Percentiles rank a stretch among this genome's conserved stretches.
phyloP scores from a whole-genome alignment of 495 filamentous ascomycete species.

The Trichoderma orchidacearum region DNA sequence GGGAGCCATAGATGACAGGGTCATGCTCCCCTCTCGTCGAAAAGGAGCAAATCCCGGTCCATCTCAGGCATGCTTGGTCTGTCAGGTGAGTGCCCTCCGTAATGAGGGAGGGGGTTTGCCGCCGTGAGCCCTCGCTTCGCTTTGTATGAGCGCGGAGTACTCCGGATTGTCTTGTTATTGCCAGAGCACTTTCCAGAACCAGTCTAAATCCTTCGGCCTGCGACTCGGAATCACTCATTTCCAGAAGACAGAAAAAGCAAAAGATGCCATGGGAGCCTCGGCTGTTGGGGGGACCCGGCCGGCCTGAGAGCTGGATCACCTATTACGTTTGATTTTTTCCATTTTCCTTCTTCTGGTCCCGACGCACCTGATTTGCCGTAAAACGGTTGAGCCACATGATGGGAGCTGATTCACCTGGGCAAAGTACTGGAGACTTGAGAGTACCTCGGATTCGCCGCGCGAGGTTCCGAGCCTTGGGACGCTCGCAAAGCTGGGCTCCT shows the following conservation, averaged over 20 bases:
- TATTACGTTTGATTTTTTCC: not conserved
- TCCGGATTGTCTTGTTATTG: no score
- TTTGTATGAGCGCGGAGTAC: no score
- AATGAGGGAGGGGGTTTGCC: not conserved
- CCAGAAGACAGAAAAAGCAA: not conserved
- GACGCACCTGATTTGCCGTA: not conserved
- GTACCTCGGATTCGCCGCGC: not conserved
- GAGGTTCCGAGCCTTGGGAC: not conserved
- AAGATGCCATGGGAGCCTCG: not conserved
- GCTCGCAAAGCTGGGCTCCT: not conserved
- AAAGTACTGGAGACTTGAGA: not conserved
- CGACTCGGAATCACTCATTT: not conserved
- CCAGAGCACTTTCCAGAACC: no score
- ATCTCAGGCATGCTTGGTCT: not conserved
- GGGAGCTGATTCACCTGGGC: not conserved
- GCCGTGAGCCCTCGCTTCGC: no score
- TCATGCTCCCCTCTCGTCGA: no score
- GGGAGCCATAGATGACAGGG: no score
- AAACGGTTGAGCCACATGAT: slow-evolving; percentile 1
- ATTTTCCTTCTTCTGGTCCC: no score
- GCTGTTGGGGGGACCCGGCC: not conserved
- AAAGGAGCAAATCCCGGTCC: not conserved
- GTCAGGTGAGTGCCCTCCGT: not conserved
- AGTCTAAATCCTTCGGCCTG: not conserved
- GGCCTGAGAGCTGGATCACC: no score